Base-by-base conservation (phyloP, 805 yeast species). In the Candida vartiovaarae region DNA sequence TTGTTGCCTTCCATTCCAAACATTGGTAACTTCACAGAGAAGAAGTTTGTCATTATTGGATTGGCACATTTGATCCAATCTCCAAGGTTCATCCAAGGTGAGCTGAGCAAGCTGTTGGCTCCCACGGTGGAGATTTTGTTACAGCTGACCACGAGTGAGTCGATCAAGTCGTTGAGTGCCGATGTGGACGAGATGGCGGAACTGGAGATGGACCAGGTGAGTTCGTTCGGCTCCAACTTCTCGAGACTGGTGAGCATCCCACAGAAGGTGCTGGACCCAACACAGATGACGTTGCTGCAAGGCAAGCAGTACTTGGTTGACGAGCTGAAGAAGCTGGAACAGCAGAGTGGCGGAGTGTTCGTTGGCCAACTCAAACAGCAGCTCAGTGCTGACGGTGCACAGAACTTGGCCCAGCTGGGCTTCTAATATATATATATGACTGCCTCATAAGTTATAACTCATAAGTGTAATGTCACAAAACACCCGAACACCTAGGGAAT, bases 181-280 rank as follows among this genome's bases (percentile, higher is more conserved):
- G 68, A 62, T 20, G 53, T 55, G n/a, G 67, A 70, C 34, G 68
- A 63, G 39, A 49, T 68, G 37, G 71, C 64, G 2, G 67, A 64
- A 4, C 61, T 67, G 34, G 83, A 82, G 51, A 54, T 75, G 29
- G 89, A 84, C 41, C 95, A 89, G 48, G 74, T 82, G 40, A 65
- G 89, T 0, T 71, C 93, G 3, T 93, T 90, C 64, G 98, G 98
- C 2, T 82, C 96, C 0, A 78, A 82, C 41, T 93, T 78, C 63
- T 85, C 95, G 41, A 80, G 76, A 56, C 69, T 93, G 46, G 78
- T 75, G 1, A 75, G 84, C 3, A 80, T 89, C 39, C 71, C 76
- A 31, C 64, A 64, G 11, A 77, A 72, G 49, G 72, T 82, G 4
- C 70, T 76, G 51, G 97, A 93, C 63, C 96, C 97, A 20, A 47